Evolutionary conservation across 2,329 filamentous ascomycete genomes (phyloP), one percentile per base, ranked within the genome.

Genomic region (Pseudogymnoascus sp.): DNA sequence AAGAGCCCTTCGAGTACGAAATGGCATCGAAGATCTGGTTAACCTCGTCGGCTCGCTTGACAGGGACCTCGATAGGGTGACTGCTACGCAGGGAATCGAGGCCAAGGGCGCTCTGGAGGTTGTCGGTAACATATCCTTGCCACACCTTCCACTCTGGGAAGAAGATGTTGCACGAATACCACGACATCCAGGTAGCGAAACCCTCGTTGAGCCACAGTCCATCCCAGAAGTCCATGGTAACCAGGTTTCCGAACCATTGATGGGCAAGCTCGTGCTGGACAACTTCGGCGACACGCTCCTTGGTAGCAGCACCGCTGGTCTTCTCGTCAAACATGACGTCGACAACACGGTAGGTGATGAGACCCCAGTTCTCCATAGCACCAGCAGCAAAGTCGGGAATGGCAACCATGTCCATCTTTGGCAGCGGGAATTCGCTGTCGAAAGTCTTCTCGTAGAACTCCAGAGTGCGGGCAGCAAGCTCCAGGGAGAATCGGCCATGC

Each of bases 211-310:
- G 84, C 93, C 93, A 97, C 7, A 97, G 80, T 63, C 93, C 93
- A 76, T 97, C 92, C 93, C 93, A 97, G 82, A 96, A 97, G 76
- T 96, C 92, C 92, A 97, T 97, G 62, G 93, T 97, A 28, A 97
- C 93, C 62, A 97, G 79, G 78, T 97, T 97, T 67, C 93, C 93
- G 73, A 97, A 97, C 93, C 93, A 97, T 77, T 97, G 93, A 77
- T 97, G 93, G 42, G 93, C 93, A 73, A 97, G 81, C 76, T 97
- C 93, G 78, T 97, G 93, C 81, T 97, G 93, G 28, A 97, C 93
- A 42, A 95, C 91, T 76, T 97, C 93, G 62, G 93, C 93, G 63
- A 97, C 90, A 40, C 93, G 87, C 79, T 97, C 90, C 79, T 96
- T 97, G 66, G 88, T 91, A 38, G 89, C 88, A 19, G 93, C 93